phyloP scores from a whole-genome alignment of 2,329 filamentous ascomycete species.

The Zymoseptoria pseudotritici region DNA sequence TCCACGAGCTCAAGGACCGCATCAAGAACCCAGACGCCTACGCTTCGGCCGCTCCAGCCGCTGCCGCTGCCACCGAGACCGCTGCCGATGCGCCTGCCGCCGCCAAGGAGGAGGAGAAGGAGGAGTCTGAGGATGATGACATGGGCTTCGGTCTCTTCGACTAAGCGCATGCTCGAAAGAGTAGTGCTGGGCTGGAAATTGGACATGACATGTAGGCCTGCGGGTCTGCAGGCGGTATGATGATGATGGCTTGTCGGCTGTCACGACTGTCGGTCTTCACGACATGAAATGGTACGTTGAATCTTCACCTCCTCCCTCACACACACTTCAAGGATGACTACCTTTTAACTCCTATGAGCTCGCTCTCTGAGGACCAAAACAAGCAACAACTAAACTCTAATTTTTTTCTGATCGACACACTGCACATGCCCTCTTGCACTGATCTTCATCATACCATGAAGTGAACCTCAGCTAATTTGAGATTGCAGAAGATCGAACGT shows the following conservation, averaged over 20 bases:
- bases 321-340: constrained; percentile 49
- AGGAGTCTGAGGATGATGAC: constrained; percentile 53
- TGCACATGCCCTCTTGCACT: background rate
- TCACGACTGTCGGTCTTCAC: constrained; percentile 1
- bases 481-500: background rate
- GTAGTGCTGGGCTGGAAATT: constrained; percentile 4
- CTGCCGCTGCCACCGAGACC: constrained; percentile 48
- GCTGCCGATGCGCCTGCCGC: constrained; percentile 46
- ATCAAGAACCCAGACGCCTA: constrained; percentile 98
- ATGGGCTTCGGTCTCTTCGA: constrained; percentile 51
- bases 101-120: constrained; percentile 52
- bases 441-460: background rate
- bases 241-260: constrained; percentile 8
- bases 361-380: constrained; percentile 51
- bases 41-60: constrained; percentile 70
- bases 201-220: background rate
- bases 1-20: constrained; percentile 97
- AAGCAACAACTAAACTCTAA: constrained; percentile 61
- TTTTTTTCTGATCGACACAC: constrained; percentile 55
- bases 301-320: constrained; percentile 4
- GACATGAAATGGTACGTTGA: constrained; percentile 31
- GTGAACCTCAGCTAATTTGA: background rate
- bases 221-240: background rate
- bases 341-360: constrained; percentile 58
- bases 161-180: constrained; percentile 32